Percentiles rank a stretch among this genome's conserved stretches.
phyloP scores from a whole-genome alignment of 208 protist species.

The Wallacemonas collosoma region DNA sequence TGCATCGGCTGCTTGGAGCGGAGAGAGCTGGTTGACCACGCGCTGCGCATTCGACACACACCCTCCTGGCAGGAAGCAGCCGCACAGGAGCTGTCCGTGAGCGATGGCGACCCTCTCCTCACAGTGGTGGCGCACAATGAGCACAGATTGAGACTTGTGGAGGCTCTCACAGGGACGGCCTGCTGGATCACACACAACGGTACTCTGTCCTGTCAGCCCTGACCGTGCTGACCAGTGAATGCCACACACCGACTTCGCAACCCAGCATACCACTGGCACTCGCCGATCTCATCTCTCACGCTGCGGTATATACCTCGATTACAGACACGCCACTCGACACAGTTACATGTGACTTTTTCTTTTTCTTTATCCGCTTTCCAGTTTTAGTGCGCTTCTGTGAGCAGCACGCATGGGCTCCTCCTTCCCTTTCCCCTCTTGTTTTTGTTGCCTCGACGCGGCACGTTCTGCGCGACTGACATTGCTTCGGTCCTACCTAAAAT shows the following conservation, averaged over 20 bases:
- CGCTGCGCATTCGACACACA: slow-evolving; percentile 31
- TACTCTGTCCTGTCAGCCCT: background rate
- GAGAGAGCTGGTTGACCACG: slow-evolving; percentile 40
- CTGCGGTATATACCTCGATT: background rate
- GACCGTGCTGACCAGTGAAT: background rate
- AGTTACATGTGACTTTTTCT: background rate
- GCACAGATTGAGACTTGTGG: slow-evolving; percentile 1
- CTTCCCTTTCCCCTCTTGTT: background rate
- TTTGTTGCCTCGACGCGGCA: background rate
- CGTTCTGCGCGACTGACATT: background rate
- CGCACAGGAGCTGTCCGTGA: slow-evolving; percentile 38
- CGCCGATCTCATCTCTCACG: too few relatives aligned
- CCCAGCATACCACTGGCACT: too few relatives aligned
- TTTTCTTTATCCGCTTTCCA: background rate
- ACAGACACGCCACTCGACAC: background rate
- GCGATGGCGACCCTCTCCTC: slow-evolving; percentile 30
- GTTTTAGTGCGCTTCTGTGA: background rate
- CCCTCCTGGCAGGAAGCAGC: slow-evolving; percentile 45
- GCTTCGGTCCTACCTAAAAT: background rate
- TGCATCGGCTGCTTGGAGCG: slow-evolving; percentile 56
- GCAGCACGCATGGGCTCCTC: background rate
- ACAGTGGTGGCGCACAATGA: background rate
- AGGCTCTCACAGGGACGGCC: background rate
- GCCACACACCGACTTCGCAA: too few relatives aligned
- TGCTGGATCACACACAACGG: slow-evolving; percentile 1